phyloP scores from a whole-genome alignment of 306 rosid genomes.

The Quercus parvula region DNA sequence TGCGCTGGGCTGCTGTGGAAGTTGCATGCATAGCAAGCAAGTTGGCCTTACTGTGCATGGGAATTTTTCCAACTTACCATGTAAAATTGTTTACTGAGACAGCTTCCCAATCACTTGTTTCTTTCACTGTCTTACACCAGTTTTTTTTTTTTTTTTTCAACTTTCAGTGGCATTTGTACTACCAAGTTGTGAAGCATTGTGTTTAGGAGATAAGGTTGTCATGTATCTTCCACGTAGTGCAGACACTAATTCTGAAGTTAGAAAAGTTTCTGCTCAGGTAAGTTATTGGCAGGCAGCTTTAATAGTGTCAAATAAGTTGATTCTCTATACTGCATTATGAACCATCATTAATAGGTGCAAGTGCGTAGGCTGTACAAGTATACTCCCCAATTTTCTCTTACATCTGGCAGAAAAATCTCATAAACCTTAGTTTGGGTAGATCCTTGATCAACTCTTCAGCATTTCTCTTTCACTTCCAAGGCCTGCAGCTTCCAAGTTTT shows the following conservation, averaged over 20 bases:
- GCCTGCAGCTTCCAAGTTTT: slow-evolving; percentile 60
- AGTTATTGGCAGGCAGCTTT: slow-evolving; percentile 8
- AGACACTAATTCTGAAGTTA: slow-evolving; percentile 85
- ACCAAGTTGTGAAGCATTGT: slow-evolving; percentile 94
- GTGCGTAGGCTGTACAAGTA: slow-evolving; percentile 1
- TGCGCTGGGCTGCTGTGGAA: slow-evolving; percentile 81
- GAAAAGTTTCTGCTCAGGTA: slow-evolving; percentile 91
- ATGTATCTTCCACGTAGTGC: slow-evolving; percentile 96
- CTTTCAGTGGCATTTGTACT: slow-evolving; percentile 73
- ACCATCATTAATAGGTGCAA: not conserved
- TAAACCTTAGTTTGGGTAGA: slow-evolving; percentile 42
- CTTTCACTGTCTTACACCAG: not conserved
- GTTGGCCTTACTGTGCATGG: slow-evolving; percentile 68
- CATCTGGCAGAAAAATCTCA: slow-evolving; percentile 9
- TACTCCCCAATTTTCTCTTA: slow-evolving; percentile 19
- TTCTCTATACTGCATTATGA: slow-evolving; percentile 9
- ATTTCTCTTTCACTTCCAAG: slow-evolving; percentile 82
- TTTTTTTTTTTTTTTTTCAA: slow-evolving; percentile 12
- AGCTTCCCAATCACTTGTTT: slow-evolving; percentile 1
- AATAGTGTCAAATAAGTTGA: not conserved
- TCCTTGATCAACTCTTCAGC: slow-evolving; percentile 88
- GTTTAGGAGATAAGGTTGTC: slow-evolving; percentile 79
- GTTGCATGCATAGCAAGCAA: slow-evolving; percentile 76
- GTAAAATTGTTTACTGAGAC: slow-evolving; percentile 47
- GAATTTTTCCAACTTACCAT: slow-evolving; percentile 75